Evolutionary conservation across 208 protist species (phyloP).

Genomic region (Acanthamoeba castellanii): DNA sequence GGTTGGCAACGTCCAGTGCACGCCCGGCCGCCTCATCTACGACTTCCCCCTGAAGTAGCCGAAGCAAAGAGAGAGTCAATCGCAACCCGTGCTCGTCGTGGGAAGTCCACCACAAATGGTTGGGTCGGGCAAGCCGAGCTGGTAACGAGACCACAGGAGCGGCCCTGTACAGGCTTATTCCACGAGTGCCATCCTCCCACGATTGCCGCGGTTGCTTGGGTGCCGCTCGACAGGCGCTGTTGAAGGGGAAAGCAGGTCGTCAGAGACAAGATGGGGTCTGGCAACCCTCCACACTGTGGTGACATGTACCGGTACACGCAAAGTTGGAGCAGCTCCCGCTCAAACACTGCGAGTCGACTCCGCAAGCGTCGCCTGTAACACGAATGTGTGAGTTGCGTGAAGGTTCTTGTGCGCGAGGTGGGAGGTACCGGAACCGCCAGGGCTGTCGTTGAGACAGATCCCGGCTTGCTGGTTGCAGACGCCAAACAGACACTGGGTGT

Average conservation of each 20-base stretch:
- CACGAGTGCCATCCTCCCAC: too few relatives aligned
- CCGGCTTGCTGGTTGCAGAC: background rate
- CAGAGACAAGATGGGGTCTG: background rate
- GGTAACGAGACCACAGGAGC: too few relatives aligned
- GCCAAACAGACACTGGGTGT: conserved; percentile 1
- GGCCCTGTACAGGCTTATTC: too few relatives aligned
- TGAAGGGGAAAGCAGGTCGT: too few relatives aligned
- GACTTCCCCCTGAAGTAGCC: background rate
- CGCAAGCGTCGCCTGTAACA: conserved; percentile 1
- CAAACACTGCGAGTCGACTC: conserved; percentile 4
- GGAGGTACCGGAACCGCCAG: background rate
- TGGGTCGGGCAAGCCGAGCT: too few relatives aligned
- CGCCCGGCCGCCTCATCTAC: conserved; percentile 46
- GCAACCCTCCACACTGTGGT: background rate
- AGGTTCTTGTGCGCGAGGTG: background rate
- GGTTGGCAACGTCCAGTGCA: conserved; percentile 13
- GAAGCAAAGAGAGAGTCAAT: too few relatives aligned
- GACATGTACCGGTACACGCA: background rate
- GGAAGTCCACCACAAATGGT: too few relatives aligned
- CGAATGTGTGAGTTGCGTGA: background rate
- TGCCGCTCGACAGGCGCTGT: too few relatives aligned
- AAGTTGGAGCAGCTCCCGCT: conserved; percentile 25
- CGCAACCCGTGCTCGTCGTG: too few relatives aligned
- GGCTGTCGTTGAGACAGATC: conserved; percentile 1
- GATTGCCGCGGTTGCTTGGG: too few relatives aligned